These are phyloP conservation scores for Dendrocalamus latiflorus DNA, from an alignment of 202 grass and related monocot genomes.

Conservation along the genomic window DNA sequence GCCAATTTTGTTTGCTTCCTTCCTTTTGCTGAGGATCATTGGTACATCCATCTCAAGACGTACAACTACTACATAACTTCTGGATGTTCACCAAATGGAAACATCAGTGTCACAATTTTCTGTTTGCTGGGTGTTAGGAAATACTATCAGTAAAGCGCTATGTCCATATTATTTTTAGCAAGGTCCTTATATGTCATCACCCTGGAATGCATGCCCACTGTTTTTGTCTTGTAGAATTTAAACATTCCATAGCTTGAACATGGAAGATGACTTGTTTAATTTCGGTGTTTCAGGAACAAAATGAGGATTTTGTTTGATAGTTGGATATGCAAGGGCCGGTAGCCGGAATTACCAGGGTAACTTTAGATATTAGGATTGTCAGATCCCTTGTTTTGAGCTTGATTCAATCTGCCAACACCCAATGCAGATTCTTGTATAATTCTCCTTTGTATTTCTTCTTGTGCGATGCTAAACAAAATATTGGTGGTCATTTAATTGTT, in stretches of 20 bases:
- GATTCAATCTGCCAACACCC: neutral
- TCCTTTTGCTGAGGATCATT: neutral
- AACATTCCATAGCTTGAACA: neutral
- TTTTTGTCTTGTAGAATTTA: neutral
- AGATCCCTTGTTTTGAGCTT: conserved; percentile 6
- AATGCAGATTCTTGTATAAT: conserved; percentile 32
- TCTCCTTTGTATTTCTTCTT: neutral
- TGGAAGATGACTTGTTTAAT: conserved; percentile 18
- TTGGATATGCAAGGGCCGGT: conserved; percentile 10
- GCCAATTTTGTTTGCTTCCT: neutral
- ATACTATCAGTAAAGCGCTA: neutral
- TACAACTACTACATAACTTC: neutral
- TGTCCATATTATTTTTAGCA: conserved; percentile 9
- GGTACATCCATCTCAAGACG: neutral
- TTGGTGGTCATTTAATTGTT: neutral
- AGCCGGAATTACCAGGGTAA: conserved; percentile 9
- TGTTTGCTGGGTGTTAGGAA: neutral
- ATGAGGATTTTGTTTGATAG: neutral
- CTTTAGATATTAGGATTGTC: conserved; percentile 29
- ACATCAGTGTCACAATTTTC: neutral
- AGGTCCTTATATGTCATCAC: neutral
- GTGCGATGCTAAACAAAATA: conserved; percentile 4
- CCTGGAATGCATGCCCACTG: neutral
- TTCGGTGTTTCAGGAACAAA: conserved; percentile 27
- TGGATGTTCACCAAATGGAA: neutral